Base-by-base conservation (phyloP, 148 eudicot species). In the Rhododendron henanense region DNA sequence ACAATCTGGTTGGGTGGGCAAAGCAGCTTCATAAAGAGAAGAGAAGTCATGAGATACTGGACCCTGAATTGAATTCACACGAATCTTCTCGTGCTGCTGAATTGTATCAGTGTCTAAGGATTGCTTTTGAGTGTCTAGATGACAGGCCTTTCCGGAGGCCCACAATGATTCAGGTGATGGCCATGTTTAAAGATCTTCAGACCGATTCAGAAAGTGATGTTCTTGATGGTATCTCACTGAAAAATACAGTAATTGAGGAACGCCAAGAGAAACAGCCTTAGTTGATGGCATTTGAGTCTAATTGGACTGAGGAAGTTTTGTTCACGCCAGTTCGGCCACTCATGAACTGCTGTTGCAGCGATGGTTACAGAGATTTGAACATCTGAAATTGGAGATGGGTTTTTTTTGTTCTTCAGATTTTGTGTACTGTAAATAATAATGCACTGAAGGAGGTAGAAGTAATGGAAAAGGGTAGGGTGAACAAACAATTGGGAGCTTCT, bases 1-100 rank as follows among this genome's bases (percentile, higher is more conserved):
- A 92, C 65, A 92, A 92, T 87, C 88, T 92, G 28, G 94, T 92
- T 48, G 94, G 94, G 41, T 92, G 94, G 94, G 94, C 93, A 41
- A 92, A 92, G 69, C 94, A 90, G 86, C 78, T 91, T 39, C 91
- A 86, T 1, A 91, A 44, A 81, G 89, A 88, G 63, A 89, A 85
- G 76, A 85, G 75, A 73, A 83, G 74, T 31, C 86, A 84, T 53
- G 93, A 92, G 71, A 88, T 92, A 31, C 61, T 92, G 78, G 94
- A 92, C 89, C 87, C 90, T 35, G 92, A 90, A 7, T 39, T 92
- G 84, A 81, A 88, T 15, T 59, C 88, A 21, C 83, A 87, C n/a
- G 57, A 84, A 18, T 55, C 61, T 45, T 86, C 89, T 5, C 78
- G 86, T 37, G 89, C 74, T 9, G 89, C 86, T 31, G 94, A 92